Evolutionary conservation across 768 basidiomycete species (phyloP), one percentile per base, ranked within the genome.

Genomic region (Cystoderma amianthinum): DNA sequence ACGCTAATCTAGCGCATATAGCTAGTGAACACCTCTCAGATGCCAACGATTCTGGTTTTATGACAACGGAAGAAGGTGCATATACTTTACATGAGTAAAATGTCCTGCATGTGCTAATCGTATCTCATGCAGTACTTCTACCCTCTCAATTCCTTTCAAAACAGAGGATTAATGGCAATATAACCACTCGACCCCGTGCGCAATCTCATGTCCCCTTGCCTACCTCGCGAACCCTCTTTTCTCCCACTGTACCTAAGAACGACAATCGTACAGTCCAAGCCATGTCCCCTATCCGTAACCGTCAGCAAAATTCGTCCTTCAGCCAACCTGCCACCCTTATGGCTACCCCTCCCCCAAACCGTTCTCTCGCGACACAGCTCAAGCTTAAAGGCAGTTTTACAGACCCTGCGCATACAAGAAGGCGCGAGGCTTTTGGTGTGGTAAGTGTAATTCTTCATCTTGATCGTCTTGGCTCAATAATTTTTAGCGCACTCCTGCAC

Each of bases 301-400:
- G 65, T 32, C 61, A 62, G 24, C 49, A 53, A 7, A 47, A 52
- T 32, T 44, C 48, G 19, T 43, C 52, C 19, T 48, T 60, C 20
- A 62, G 60, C 36, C 57, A 63, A 19, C 53, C 63, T 23, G 53
- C 58, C 41, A 69, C 62, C 39, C 44, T 71, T 24, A 59, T 72
- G 59, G 74, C 74, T 33, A 86, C 83, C 33, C 83, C 83, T 43
- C 81, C 83, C n/a, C 82, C 74, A 1, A 82, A 81, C 50, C 65
- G 74, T 36, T 62, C 68, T n/a, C 63, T 75, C 42, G 59, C 67
- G 6, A 68, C 59, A 46, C 73, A 76, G 53, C 68, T 80, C 24
- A 79, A 78, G 55, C 60, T 80, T 24, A 81, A 85, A 49, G 85
- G 85, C 38, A 77, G 80, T 50, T 62, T 79, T 41, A 87, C 85